phyloP scores from a whole-genome alignment of 495 filamentous ascomycete genomes.

The Podospora didyma region DNA sequence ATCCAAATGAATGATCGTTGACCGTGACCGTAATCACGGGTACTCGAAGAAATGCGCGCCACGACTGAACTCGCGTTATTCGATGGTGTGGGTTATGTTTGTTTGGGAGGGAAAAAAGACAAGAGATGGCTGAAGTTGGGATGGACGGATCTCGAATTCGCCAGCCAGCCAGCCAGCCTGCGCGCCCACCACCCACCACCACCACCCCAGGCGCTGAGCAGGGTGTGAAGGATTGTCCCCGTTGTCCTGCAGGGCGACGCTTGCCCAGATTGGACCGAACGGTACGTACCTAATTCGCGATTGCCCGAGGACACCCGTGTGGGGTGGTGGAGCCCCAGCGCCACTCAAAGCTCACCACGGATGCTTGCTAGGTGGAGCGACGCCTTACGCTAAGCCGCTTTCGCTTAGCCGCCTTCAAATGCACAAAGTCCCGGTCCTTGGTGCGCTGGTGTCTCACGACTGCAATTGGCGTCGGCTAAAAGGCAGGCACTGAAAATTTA shows the following conservation, averaged over 20 bases:
- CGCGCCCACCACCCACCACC: neutral
- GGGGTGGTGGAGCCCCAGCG: too few relatives aligned
- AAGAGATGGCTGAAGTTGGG: slow-evolving; percentile 26
- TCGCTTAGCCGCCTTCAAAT: neutral
- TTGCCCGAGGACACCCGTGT: too few relatives aligned
- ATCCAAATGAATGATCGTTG: too few relatives aligned
- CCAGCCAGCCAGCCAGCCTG: neutral
- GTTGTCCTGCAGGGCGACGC: neutral
- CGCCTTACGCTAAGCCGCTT: slow-evolving; percentile 8
- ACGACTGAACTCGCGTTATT: neutral
- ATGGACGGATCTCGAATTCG: slow-evolving; percentile 32
- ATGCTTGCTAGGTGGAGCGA: neutral
- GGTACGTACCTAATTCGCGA: neutral
- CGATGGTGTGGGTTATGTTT: neutral
- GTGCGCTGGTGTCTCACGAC: slow-evolving; percentile 7
- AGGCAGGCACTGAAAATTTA: slow-evolving; percentile 15
- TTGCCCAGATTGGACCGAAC: neutral
- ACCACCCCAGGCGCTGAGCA: neutral
- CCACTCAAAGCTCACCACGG: neutral
- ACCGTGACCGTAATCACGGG: too few relatives aligned
- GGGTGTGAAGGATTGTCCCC: neutral
- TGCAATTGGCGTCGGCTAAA: slow-evolving; percentile 7
- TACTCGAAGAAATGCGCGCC: too few relatives aligned
- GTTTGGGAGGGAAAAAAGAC: neutral
- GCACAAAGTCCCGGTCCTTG: neutral